Evolutionary conservation across 2,329 filamentous ascomycete genomes (phyloP).

Genomic region (Hypomyces rosellus): DNA sequence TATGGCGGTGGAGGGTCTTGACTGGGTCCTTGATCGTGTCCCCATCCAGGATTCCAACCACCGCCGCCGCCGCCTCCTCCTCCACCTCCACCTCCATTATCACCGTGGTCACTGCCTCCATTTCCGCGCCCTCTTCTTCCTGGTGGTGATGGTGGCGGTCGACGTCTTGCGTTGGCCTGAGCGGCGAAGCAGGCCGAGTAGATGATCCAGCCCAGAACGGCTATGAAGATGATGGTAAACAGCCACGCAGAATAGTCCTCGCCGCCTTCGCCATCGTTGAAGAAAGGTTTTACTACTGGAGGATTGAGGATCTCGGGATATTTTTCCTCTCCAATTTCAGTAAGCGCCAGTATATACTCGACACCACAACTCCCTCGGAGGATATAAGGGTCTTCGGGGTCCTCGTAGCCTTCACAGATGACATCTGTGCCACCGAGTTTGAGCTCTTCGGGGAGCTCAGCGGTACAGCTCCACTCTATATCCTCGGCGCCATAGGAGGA

Average conservation of each 20-base stretch:
- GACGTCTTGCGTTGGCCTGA: constrained; percentile 11
- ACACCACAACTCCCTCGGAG: constrained; percentile 89
- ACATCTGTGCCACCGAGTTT: constrained; percentile 82
- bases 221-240: constrained; percentile 58
- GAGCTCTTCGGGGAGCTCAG: constrained; percentile 53
- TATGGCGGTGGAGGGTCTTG: constrained; percentile 48
- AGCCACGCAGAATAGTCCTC: constrained; percentile 35
- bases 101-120: neutral
- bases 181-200: constrained; percentile 40
- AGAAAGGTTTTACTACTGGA: constrained; percentile 25
- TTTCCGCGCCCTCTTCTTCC: constrained; percentile 8
- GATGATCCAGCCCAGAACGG: constrained; percentile 55
- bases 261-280: constrained; percentile 24
- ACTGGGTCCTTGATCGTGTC: constrained; percentile 21
- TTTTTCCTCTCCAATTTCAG: constrained; percentile 64
- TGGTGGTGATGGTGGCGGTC: constrained; percentile 22
- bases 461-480: constrained; percentile 84
- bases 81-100: constrained; percentile 29
- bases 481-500: constrained; percentile 72
- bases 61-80: constrained; percentile 37
- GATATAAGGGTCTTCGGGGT: constrained; percentile 73
- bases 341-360: constrained; percentile 77
- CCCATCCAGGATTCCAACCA: constrained; percentile 32
- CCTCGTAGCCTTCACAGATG: constrained; percentile 81
- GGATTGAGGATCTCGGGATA: constrained; percentile 52